A percentile compares a stretch with the other conserved stretches of the same genome.
Evolutionary conservation across 768 basidiomycete genomes (phyloP).

Genomic region (Phanerochaete sordida): DNA sequence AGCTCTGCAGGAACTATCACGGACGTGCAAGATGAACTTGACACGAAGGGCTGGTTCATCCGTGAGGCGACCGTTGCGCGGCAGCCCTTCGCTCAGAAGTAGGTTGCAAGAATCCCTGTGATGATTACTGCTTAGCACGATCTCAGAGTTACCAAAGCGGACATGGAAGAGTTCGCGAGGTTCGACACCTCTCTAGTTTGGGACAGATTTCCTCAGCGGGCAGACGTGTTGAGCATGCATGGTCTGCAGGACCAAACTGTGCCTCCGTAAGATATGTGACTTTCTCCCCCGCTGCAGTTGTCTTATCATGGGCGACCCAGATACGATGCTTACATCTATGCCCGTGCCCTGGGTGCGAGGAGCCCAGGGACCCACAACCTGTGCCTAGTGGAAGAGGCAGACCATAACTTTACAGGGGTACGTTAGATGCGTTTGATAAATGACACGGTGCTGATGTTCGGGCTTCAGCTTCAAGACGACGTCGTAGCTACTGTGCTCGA

Average conservation of each 20-base stretch:
- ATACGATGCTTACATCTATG: conserved; percentile 71
- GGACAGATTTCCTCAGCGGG: conserved; percentile 57
- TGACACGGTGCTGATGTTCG: not conserved
- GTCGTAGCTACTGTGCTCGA: conserved; percentile 64
- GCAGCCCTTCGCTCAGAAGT: conserved; percentile 44
- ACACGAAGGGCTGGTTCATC: conserved; percentile 54
- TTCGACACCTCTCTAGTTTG: conserved; percentile 71
- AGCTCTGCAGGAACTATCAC: conserved; percentile 1
- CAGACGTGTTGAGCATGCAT: conserved; percentile 74
- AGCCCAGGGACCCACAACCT: conserved; percentile 67
- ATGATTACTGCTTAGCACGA: not conserved
- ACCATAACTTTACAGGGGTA: conserved; percentile 75
- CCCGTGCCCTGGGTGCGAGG: conserved; percentile 53
- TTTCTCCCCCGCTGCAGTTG: no score
- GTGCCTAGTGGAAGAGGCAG: conserved; percentile 66
- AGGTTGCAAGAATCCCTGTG: not conserved
- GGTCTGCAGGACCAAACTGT: conserved; percentile 69
- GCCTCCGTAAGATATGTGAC: conserved; percentile 67
- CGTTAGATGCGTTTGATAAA: conserved; percentile 8
- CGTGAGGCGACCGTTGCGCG: conserved; percentile 68
- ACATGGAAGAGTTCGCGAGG: conserved; percentile 55
- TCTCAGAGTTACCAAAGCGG: conserved; percentile 29
- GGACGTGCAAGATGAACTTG: conserved; percentile 45
- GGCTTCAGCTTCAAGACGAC: conserved; percentile 38
- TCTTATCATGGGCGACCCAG: conserved; percentile 29